These are phyloP conservation scores for Globisporangium okanoganense DNA, from an alignment of 352 stramenopile species.

Conservation along the genomic window DNA sequence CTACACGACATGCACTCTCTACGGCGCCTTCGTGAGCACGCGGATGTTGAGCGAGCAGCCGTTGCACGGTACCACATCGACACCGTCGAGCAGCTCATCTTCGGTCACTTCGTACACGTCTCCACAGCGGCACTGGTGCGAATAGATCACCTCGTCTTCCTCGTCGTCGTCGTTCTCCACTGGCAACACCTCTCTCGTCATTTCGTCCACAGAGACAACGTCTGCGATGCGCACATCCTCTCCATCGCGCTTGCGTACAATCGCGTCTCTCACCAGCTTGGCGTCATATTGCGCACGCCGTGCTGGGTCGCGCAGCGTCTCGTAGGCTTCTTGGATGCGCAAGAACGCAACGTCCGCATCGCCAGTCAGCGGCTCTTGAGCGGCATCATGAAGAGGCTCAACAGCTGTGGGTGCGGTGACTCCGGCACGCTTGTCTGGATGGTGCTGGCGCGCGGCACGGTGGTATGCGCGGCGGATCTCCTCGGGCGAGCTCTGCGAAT, in stretches of 20 bases:
- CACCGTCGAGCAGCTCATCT: slow-evolving; percentile 55
- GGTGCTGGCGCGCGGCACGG: slow-evolving; percentile 42
- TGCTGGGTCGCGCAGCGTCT: slow-evolving; percentile 47
- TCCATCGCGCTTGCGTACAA: slow-evolving; percentile 30
- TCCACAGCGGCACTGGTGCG: slow-evolving; percentile 64
- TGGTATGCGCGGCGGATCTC: slow-evolving; percentile 75
- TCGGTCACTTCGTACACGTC: slow-evolving; percentile 67
- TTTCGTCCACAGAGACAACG: slow-evolving; percentile 39
- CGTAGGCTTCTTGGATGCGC: slow-evolving; percentile 62
- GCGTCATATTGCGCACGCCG: slow-evolving; percentile 51
- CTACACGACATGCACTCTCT: slow-evolving; percentile 7
- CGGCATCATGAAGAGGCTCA: neutral
- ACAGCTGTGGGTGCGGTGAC: neutral
- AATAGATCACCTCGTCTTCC: slow-evolving; percentile 47
- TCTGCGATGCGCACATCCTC: slow-evolving; percentile 66
- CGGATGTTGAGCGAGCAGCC: slow-evolving; percentile 81
- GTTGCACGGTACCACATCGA: slow-evolving; percentile 70
- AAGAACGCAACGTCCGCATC: slow-evolving; percentile 38
- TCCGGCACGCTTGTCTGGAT: slow-evolving; percentile 57
- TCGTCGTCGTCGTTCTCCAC: slow-evolving; percentile 25
- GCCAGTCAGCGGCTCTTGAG: neutral
- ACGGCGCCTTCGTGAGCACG: slow-evolving; percentile 33
- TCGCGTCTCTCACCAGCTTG: slow-evolving; percentile 31
- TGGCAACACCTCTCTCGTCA: slow-evolving; percentile 35
- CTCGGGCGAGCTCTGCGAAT: slow-evolving; percentile 36